Percentiles rank a stretch among this genome's conserved stretches.
phyloP scores from a whole-genome alignment of 768 basidiomycete genomes.

The Lactarius tabidus region DNA sequence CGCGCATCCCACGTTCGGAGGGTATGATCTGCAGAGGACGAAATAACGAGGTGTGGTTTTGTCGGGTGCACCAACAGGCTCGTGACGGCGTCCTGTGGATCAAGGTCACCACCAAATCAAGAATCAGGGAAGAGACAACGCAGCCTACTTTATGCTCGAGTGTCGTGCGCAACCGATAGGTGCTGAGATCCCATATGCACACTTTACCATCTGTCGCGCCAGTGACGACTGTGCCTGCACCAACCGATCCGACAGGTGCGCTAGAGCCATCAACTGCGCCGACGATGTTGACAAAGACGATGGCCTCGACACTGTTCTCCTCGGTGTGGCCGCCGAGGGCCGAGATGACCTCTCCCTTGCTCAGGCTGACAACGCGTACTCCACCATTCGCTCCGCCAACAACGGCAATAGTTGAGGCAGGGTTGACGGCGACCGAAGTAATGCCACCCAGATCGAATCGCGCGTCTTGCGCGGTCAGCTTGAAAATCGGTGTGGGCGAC shows the following conservation, averaged over 20 bases:
- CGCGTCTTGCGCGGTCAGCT: constrained; percentile 63
- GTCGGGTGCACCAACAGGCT: constrained; percentile 68
- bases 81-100: constrained; percentile 78
- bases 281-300: constrained; percentile 77
- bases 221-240: constrained; percentile 67
- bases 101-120: neutral
- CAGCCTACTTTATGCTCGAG: constrained; percentile 72
- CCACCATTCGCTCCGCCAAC: constrained; percentile 84
- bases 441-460: constrained; percentile 82
- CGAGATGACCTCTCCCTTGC: constrained; percentile 77
- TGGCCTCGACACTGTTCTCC: constrained; percentile 83
- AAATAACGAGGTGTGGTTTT: constrained; percentile 72
- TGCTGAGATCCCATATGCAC: constrained; percentile 91
- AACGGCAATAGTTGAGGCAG: constrained; percentile 83
- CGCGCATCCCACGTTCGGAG: constrained; percentile 92
- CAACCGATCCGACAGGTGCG: constrained; percentile 43
- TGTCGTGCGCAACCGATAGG: constrained; percentile 78
- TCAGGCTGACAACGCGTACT: constrained; percentile 83
- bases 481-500: constrained; percentile 71
- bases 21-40: constrained; percentile 82
- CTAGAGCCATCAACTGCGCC: constrained; percentile 50
- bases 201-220: constrained; percentile 93
- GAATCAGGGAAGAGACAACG: neutral
- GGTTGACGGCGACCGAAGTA: constrained; percentile 81
- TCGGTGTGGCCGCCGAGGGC: constrained; percentile 80